Evolutionary conservation across 768 basidiomycete genomes (phyloP).

Genomic region (Lactifluus volemus): DNA sequence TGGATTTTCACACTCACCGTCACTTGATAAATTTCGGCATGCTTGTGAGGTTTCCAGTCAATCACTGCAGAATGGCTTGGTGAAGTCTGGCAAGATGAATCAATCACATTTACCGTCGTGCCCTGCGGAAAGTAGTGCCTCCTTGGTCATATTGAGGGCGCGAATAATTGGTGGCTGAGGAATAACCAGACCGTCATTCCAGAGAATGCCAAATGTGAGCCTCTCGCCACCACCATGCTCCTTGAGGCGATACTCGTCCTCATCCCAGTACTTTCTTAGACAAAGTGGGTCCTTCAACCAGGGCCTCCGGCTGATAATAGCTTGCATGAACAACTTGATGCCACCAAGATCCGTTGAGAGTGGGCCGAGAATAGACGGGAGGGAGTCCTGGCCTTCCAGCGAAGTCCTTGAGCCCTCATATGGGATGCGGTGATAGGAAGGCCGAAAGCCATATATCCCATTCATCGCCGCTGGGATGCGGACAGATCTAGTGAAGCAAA

Average conservation of each 20-base stretch:
- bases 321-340: conserved; percentile 58
- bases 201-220: conserved; percentile 26
- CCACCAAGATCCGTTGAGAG: conserved; percentile 48
- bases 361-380: conserved; percentile 70
- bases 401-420: conserved; percentile 59
- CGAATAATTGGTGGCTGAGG: conserved; percentile 47
- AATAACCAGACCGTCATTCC: conserved; percentile 39
- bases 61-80: conserved; percentile 24
- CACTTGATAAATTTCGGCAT: conserved; percentile 25
- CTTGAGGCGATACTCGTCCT: conserved; percentile 46
- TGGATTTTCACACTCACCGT: conserved; percentile 17
- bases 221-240: conserved; percentile 48
- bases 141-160: conserved; percentile 40
- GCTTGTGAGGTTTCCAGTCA: conserved; percentile 28
- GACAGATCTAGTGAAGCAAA: conserved; percentile 41
- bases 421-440: conserved; percentile 61
- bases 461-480: conserved; percentile 62
- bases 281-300: conserved; percentile 61
- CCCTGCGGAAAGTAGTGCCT: conserved; percentile 39
- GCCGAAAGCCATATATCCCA: conserved; percentile 63
- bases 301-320: conserved; percentile 48
- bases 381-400: conserved; percentile 60
- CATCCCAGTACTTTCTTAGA: conserved; percentile 50
- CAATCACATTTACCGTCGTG: conserved; percentile 32
- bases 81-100: background rate